Evolutionary conservation across 345 rosid species (phyloP).

Genomic region (Euphorbia peplus): DNA sequence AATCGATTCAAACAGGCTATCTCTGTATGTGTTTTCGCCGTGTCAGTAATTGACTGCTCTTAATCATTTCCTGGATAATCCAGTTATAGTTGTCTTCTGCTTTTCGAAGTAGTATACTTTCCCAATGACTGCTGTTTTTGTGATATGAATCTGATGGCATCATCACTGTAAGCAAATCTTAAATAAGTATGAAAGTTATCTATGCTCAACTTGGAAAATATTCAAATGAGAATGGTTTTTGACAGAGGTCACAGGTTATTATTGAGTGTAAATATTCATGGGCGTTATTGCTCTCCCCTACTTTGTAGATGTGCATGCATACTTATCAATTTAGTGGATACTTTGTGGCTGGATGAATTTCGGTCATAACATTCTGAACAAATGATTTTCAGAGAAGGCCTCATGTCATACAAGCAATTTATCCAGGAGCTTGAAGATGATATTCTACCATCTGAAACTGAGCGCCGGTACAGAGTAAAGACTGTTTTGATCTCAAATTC

Average conservation of each 20-base stretch:
- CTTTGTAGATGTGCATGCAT: background rate
- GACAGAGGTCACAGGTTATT: background rate
- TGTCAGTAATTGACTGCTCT: too few species aligned
- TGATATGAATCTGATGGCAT: background rate
- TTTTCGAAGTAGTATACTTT: background rate
- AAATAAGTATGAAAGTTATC: background rate
- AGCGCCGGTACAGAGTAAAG: slow-evolving; percentile 61
- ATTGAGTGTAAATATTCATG: background rate
- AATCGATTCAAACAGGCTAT: too few species aligned
- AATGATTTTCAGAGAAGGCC: slow-evolving; percentile 71
- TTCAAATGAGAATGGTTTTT: background rate
- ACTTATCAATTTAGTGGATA: background rate
- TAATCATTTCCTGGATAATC: background rate
- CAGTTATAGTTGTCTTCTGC: background rate
- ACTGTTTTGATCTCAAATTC: slow-evolving; percentile 9
- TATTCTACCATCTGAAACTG: slow-evolving; percentile 93
- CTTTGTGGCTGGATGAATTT: background rate
- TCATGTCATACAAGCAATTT: slow-evolving; percentile 99
- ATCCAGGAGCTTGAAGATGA: slow-evolving; percentile 99
- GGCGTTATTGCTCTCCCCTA: background rate
- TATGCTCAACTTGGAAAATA: background rate
- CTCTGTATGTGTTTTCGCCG: too few species aligned
- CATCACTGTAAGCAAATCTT: background rate
- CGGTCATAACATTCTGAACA: slow-evolving; percentile 6
- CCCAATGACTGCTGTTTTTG: too few species aligned